A percentile compares a stretch with the other conserved stretches of the same genome.
Evolutionary conservation across 2,329 filamentous ascomycete genomes (phyloP).

Genomic region (Diaporthe nobilis): DNA sequence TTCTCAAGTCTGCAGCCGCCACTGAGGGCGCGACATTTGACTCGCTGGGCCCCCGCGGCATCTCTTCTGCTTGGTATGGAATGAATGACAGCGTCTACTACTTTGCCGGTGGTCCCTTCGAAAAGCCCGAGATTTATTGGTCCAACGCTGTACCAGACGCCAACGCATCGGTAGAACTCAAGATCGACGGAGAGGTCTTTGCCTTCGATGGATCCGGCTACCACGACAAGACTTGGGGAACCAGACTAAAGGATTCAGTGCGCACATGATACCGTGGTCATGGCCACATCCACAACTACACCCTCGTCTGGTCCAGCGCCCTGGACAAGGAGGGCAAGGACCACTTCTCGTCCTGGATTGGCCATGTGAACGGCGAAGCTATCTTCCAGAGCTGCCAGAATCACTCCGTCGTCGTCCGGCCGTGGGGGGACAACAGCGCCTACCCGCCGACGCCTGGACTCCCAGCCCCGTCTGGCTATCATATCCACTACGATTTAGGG

Average conservation of each 20-base stretch:
- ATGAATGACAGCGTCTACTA: neutral
- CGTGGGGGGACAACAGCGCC: neutral
- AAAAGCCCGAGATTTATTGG: neutral
- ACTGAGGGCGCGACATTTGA: neutral
- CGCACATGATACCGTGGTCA: neutral
- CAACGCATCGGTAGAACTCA: neutral
- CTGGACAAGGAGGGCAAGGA: neutral
- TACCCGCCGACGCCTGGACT: neutral
- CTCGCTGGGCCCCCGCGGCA: neutral
- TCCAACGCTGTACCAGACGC: neutral
- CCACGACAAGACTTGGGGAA: constrained; percentile 8
- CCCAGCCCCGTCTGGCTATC: neutral
- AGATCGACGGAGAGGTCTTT: neutral
- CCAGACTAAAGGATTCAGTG: neutral
- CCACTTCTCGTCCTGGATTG: neutral
- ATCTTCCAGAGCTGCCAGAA: neutral
- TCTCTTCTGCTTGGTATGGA: neutral
- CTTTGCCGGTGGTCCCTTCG: neutral
- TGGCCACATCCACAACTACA: neutral
- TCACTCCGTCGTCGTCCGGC: neutral
- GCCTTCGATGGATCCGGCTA: neutral
- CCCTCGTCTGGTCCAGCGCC: neutral
- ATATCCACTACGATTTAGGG: neutral
- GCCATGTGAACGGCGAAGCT: neutral
- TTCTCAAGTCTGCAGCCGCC: neutral